phyloP scores from a whole-genome alignment of 2,329 filamentous ascomycete species.

The Sporothrix humicola region DNA sequence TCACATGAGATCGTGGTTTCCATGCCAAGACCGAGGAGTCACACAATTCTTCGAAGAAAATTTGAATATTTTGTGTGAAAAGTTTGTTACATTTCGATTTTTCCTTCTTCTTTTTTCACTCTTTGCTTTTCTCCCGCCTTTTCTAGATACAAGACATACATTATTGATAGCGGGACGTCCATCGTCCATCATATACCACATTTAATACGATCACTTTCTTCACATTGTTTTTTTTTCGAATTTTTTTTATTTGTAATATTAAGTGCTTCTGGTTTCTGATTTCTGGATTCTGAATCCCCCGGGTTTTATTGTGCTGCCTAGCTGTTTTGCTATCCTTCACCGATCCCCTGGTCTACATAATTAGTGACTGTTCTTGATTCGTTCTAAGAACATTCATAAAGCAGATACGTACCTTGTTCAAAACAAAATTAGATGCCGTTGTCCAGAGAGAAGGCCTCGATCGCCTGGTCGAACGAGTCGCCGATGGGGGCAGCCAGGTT shows the following conservation, averaged over 20 bases:
- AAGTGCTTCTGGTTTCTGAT: background rate
- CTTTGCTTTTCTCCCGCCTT: background rate
- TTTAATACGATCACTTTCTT: background rate
- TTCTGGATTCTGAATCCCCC: too few species aligned
- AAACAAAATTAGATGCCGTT: slow-evolving; percentile 25
- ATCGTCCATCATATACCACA: background rate
- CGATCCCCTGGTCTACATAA: too few species aligned
- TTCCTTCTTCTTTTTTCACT: background rate
- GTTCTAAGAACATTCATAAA: too few species aligned
- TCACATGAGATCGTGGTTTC: too few species aligned
- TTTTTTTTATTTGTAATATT: background rate
- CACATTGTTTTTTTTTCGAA: background rate
- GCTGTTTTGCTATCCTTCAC: background rate
- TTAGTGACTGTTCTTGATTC: too few species aligned
- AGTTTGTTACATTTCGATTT: background rate
- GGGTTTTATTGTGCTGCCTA: too few species aligned
- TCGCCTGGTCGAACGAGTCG: slow-evolving; percentile 48
- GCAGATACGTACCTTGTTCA: too few species aligned
- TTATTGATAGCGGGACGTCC: background rate
- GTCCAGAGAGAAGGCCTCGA: slow-evolving; percentile 39
- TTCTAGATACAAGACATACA: background rate
- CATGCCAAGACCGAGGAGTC: too few species aligned
- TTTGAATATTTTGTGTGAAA: background rate
- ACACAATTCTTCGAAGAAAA: background rate
- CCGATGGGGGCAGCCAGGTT: slow-evolving; percentile 48